phyloP scores from a whole-genome alignment of 345 rosid genomes.

The Camelina sativa region DNA sequence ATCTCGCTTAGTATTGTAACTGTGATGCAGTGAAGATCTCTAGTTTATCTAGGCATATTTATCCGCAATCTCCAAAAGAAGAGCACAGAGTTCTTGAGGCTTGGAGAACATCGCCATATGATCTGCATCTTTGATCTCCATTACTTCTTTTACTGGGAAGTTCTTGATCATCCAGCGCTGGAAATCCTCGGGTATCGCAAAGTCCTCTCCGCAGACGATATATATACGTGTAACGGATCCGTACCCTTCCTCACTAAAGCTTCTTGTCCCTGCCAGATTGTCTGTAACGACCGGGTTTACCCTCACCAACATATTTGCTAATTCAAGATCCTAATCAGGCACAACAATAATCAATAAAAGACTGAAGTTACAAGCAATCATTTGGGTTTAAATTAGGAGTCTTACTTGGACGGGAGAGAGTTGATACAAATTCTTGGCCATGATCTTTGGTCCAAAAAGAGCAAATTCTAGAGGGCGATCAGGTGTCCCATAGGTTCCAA shows the following conservation, averaged over 20 bases:
- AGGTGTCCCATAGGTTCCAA: conserved; percentile 8
- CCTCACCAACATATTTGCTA: conserved; percentile 43
- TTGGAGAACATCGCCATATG: conserved; percentile 52
- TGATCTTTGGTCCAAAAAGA: conserved; percentile 23
- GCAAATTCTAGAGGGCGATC: not conserved
- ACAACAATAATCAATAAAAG: not conserved
- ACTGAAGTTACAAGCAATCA: not conserved
- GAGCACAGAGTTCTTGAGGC: conserved; percentile 37
- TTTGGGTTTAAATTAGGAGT: not conserved
- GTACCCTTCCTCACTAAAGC: conserved; percentile 36
- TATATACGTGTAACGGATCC: conserved; percentile 34
- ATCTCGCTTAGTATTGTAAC: not conserved
- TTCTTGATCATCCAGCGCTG: conserved; percentile 47
- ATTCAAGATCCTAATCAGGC: conserved; percentile 41
- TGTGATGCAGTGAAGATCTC: not conserved
- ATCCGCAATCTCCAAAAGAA: conserved; percentile 28
- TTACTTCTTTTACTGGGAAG: conserved; percentile 36
- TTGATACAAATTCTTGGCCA: conserved; percentile 28
- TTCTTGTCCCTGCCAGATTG: conserved; percentile 37
- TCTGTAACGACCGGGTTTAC: conserved; percentile 39
- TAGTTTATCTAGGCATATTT: conserved; percentile 1
- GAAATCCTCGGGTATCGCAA: conserved; percentile 3
- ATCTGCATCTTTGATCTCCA: conserved; percentile 43
- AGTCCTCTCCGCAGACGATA: conserved; percentile 40
- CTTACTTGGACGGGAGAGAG: conserved; percentile 44